Evolutionary conservation across 352 stramenopile species (phyloP), one percentile per base, ranked within the genome.

Genomic region (Phytophthora macrochlamydospora): DNA sequence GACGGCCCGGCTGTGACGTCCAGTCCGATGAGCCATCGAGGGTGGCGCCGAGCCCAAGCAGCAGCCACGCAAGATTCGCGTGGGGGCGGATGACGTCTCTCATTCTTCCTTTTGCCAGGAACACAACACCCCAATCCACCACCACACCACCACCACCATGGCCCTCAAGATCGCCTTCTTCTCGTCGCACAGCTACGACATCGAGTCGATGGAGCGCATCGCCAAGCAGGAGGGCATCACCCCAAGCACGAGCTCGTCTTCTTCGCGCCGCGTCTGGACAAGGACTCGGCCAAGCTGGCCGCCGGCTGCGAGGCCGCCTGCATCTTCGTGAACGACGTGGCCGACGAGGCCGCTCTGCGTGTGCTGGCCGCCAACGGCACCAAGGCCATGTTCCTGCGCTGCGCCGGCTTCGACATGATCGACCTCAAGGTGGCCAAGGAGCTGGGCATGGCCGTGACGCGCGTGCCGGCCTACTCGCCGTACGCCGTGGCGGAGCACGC

Each of bases 301-400:
- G 58, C 70, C 1, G 74, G 72, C 13, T 87, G 67, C 48, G 79
- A 90, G 44, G 76, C n/a, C 40, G 75, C 86, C 51, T 71, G 83
- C 29, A 85, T 91, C 58, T 95, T 93, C 63, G 87, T 95, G 51
- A 94, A 93, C 66, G 86, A 94, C 68, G 76, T 67, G 4, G 82
- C 83, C 13, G 74, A 90, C 53, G 75, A 62, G 12, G 75, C 58
- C 8, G 73, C 78, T 40, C 72, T 93, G 14, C 74, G 77, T 49
- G 74, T 46, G 32, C 69, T 90, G 31, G 54, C 80, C 50, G 58
- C 67, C 2, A 52, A 62, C 38, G 76, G 78, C 51, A 83, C 83
- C 12, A 69, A 72, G 49, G 78, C 80, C 35, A 64, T 94, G 2
- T 85, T 90, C 48, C 68, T 94, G 58, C 79, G 85, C 45, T 91